These are phyloP conservation scores for Westerdykella sp. DNA, from an alignment of 2,329 filamentous ascomycete species.

Conservation along the genomic window DNA sequence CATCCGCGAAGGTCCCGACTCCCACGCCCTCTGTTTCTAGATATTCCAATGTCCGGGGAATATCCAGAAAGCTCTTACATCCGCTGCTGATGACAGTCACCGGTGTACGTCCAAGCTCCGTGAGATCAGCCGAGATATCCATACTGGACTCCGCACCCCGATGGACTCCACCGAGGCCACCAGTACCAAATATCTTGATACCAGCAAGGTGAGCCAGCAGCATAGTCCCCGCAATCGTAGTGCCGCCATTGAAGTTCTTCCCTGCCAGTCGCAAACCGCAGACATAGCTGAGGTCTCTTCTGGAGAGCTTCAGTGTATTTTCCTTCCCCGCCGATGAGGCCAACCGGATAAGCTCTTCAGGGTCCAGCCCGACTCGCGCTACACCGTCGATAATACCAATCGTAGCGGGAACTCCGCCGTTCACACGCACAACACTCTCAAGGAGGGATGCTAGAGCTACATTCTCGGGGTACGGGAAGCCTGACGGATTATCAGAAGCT, in stretches of 20 bases:
- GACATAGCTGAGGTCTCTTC: slow-evolving; percentile 78
- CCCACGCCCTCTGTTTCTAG: slow-evolving; percentile 68
- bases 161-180: slow-evolving; percentile 90
- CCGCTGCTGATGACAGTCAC: slow-evolving; percentile 85
- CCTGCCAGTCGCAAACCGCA: slow-evolving; percentile 65
- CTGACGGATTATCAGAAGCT: slow-evolving; percentile 32
- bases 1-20: slow-evolving; percentile 86
- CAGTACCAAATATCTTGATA: slow-evolving; percentile 89
- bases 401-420: slow-evolving; percentile 78
- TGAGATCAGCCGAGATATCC: slow-evolving; percentile 93
- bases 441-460: slow-evolving; percentile 71
- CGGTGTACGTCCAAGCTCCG: slow-evolving; percentile 81
- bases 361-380: slow-evolving; percentile 69
- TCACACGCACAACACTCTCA: slow-evolving; percentile 70
- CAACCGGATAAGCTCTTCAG: slow-evolving; percentile 67
- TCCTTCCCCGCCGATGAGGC: slow-evolving; percentile 58
- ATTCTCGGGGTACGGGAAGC: slow-evolving; percentile 66
- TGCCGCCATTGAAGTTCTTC: slow-evolving; percentile 73
- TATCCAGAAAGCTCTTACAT: slow-evolving; percentile 94
- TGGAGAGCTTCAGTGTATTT: slow-evolving; percentile 72
- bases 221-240: slow-evolving; percentile 91
- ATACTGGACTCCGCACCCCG: slow-evolving; percentile 78
- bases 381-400: slow-evolving; percentile 81
- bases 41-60: slow-evolving; percentile 79
- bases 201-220: slow-evolving; percentile 78